Base-by-base conservation (phyloP, 345 rosid genomes). In the Citrus glauca region DNA sequence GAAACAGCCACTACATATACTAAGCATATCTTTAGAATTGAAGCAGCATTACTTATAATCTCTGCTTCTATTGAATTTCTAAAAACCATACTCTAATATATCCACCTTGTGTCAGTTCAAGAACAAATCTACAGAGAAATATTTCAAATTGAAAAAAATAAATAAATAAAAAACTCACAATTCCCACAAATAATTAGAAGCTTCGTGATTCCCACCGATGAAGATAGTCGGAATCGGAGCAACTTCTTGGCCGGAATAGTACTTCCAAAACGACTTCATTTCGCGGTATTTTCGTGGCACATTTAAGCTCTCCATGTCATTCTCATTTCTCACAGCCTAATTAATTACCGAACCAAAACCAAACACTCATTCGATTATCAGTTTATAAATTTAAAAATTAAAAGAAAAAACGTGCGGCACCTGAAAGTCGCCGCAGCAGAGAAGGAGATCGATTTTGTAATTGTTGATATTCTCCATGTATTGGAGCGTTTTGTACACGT, bases 141-240 rank as follows among this genome's bases (percentile, higher is more conserved):
- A 50, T 16, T 20, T 70, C 16, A 27, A 69, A 28, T 64, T 16
- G 3, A 27, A 45, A 69, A 45, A 17, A 13, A 35, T 5, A 22
- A 25, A 6, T 37, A 7, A 7, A 37, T 37, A 27, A 28, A 40
- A 59, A 35, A 83, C 97, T 82, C 75, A 91, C 98, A 94, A 65
- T 84, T 96, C 98, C 97, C 97, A 96, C 80, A 91, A 84, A 87
- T 94, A 94, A 78, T 94, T 96, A 9, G 97, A 96, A 82, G 99
- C 99, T 84, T 96, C 99, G 48, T 94, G 99, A 81, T 96, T 96
- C 10, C 99, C 98, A 25, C 97, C 95, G n/a, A 96, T 92, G 85
- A 96, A 96, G 6, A 96, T 88, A 1, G 99, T 92, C 8, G 98
- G 99, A 79, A 94, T 72, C 1, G 97, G 98, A 42, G 99, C 97